Evolutionary conservation across 2,329 filamentous ascomycete species (phyloP).

Genomic region (Clarireedia sp.): DNA sequence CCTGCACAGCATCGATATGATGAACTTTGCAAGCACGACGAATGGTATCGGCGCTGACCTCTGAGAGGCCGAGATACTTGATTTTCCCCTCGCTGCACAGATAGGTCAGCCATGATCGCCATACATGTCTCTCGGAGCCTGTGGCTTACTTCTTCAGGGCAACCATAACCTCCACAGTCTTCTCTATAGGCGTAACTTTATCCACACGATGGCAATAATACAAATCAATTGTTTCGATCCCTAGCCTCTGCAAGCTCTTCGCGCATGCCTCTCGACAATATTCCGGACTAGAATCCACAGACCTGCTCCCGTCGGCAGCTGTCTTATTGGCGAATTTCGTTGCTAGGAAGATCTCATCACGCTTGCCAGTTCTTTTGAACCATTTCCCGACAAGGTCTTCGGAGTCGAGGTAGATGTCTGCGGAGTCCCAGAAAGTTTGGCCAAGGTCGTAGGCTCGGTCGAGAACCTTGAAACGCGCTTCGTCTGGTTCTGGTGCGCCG

Average conservation of each 20-base stretch:
- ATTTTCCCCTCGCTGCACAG: constrained; percentile 42
- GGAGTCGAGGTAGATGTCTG: constrained; percentile 34
- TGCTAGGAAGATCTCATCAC: constrained; percentile 42
- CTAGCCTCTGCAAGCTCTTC: constrained; percentile 34
- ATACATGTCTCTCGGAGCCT: neutral
- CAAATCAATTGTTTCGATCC: constrained; percentile 33
- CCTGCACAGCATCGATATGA: constrained; percentile 43
- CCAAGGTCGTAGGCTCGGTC: constrained; percentile 34
- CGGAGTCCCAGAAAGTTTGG: constrained; percentile 33
- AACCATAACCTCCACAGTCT: constrained; percentile 35
- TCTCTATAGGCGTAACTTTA: constrained; percentile 34
- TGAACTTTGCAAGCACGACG: constrained; percentile 42
- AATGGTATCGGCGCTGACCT: constrained; percentile 41
- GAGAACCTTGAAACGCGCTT: constrained; percentile 32
- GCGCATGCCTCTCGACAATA: constrained; percentile 36
- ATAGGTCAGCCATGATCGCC: neutral
- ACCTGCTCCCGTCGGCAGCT: neutral
- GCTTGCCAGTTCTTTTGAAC: constrained; percentile 37
- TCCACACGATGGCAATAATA: constrained; percentile 32
- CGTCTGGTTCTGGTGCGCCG: constrained; percentile 23
- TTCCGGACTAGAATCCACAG: constrained; percentile 32
- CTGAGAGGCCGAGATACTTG: constrained; percentile 47
- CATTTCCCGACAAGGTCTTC: constrained; percentile 42
- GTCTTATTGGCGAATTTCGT: constrained; percentile 40
- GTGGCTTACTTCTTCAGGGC: constrained; percentile 28